phyloP scores from a whole-genome alignment of 345 rosid genomes.

The Salix udensis region DNA sequence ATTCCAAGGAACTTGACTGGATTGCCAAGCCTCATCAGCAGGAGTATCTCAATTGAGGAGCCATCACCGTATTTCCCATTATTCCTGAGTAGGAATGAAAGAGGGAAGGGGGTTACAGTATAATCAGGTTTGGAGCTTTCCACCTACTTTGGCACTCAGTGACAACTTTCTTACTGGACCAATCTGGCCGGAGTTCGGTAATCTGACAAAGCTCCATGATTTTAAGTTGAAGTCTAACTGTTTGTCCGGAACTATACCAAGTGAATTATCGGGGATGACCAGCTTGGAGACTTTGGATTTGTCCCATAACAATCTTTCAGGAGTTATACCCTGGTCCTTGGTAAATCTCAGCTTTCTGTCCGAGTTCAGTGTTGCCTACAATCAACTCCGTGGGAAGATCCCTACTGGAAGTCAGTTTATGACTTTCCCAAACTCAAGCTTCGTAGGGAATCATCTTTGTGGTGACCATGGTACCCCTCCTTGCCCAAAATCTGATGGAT shows the following conservation, averaged over 20 bases:
- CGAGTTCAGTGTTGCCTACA: slow-evolving; percentile 52
- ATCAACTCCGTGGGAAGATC: slow-evolving; percentile 50
- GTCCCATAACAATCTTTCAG: slow-evolving; percentile 23
- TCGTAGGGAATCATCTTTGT: slow-evolving; percentile 71
- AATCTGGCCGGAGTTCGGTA: slow-evolving; percentile 22
- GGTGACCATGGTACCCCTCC: slow-evolving; percentile 47
- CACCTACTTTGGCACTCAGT: slow-evolving; percentile 18
- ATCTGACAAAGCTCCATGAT: slow-evolving; percentile 16
- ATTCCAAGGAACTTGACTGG: slow-evolving; percentile 50
- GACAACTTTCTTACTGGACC: slow-evolving; percentile 12
- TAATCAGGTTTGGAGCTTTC: slow-evolving; percentile 43
- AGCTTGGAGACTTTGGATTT: slow-evolving; percentile 23
- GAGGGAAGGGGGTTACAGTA: slow-evolving; percentile 50
- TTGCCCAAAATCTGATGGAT: slow-evolving; percentile 26
- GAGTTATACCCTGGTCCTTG: slow-evolving; percentile 15
- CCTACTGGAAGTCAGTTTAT: slow-evolving; percentile 66
- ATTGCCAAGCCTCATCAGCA: slow-evolving; percentile 41
- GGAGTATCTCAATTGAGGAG: slow-evolving; percentile 41
- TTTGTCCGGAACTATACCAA: slow-evolving; percentile 20
- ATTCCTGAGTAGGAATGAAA: slow-evolving; percentile 50
- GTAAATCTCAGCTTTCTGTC: slow-evolving; percentile 43
- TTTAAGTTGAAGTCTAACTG: slow-evolving; percentile 9
- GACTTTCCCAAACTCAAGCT: slow-evolving; percentile 77
- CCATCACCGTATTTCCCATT: slow-evolving; percentile 61
- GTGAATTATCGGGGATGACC: slow-evolving; percentile 21